These are phyloP conservation scores for Phaeosphaeria sp. DNA, from an alignment of 2,329 filamentous ascomycete genomes.

Conservation along the genomic window DNA sequence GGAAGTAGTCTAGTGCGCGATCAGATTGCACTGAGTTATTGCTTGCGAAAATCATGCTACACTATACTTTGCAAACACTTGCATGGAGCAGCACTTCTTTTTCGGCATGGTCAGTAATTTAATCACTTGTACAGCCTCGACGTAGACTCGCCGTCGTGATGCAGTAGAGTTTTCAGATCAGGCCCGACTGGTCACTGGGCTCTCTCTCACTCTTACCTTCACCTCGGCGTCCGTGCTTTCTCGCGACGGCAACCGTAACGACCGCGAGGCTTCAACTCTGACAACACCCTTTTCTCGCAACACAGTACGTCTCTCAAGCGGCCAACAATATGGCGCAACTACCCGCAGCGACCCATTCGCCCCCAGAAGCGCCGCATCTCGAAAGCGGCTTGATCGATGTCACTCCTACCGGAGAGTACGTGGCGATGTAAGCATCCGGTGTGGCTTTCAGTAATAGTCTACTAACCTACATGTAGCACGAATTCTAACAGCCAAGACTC, in stretches of 20 bases:
- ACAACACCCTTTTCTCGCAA: too few species aligned
- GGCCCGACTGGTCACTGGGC: background rate
- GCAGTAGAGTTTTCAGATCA: background rate
- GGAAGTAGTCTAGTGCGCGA: too few species aligned
- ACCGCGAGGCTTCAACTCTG: too few species aligned
- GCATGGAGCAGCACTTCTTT: too few species aligned
- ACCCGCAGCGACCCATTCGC: background rate
- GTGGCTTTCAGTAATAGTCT: background rate
- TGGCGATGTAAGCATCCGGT: background rate
- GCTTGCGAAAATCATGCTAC: too few species aligned
- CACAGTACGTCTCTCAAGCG: too few species aligned
- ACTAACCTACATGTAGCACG: background rate
- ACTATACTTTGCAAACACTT: too few species aligned
- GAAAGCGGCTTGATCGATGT: background rate
- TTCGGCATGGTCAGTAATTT: too few species aligned
- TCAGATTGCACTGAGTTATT: too few species aligned
- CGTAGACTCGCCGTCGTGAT: too few species aligned
- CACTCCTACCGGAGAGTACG: background rate
- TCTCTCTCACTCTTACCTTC: background rate
- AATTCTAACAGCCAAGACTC: background rate
- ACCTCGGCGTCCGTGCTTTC: background rate
- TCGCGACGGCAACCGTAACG: too few species aligned
- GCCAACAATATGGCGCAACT: background rate
- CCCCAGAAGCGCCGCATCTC: background rate
- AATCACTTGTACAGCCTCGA: too few species aligned